Percentiles rank a stretch among this genome's conserved stretches.
Evolutionary conservation across 352 stramenopile genomes (phyloP).

Genomic region (Globisporangium nunn): DNA sequence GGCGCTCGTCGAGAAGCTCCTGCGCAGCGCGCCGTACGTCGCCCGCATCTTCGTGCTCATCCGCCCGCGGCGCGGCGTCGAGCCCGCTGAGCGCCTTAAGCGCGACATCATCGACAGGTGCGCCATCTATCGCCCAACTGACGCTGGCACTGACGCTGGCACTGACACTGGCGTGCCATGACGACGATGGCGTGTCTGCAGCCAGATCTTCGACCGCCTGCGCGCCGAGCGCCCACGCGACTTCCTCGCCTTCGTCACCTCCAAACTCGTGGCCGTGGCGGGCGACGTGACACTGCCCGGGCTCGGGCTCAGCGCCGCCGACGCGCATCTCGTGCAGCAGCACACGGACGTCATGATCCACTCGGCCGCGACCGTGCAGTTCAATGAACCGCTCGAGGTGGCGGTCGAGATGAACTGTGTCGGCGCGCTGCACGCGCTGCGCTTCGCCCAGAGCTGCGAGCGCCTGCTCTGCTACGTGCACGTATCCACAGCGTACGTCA

Average conservation of each 20-base stretch:
- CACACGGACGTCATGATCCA: conserved; percentile 70
- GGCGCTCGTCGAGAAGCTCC: conserved; percentile 75
- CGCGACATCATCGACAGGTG: conserved; percentile 69
- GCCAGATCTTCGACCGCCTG: conserved; percentile 66
- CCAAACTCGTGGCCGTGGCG: conserved; percentile 56
- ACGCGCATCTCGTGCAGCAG: conserved; percentile 33
- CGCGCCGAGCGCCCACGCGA: conserved; percentile 34
- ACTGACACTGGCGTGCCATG: background rate
- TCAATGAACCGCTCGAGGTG: conserved; percentile 83
- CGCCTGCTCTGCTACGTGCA: conserved; percentile 60
- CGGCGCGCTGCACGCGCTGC: conserved; percentile 53
- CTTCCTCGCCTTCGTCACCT: conserved; percentile 36
- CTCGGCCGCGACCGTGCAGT: conserved; percentile 81
- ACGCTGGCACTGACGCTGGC: background rate
- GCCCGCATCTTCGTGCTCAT: conserved; percentile 74
- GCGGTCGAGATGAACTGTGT: conserved; percentile 83
- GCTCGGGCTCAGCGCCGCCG: conserved; percentile 44
- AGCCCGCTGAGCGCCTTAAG: conserved; percentile 38
- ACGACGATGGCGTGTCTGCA: conserved; percentile 8
- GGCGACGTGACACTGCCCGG: conserved; percentile 64
- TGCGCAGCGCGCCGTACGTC: conserved; percentile 57
- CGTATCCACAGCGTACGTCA: conserved; percentile 82
- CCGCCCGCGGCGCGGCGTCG: conserved; percentile 64
- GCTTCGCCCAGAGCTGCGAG: conserved; percentile 51
- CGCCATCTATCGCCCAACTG: background rate